phyloP scores from a whole-genome alignment of 306 rosid genomes.

The Corylus americana region DNA sequence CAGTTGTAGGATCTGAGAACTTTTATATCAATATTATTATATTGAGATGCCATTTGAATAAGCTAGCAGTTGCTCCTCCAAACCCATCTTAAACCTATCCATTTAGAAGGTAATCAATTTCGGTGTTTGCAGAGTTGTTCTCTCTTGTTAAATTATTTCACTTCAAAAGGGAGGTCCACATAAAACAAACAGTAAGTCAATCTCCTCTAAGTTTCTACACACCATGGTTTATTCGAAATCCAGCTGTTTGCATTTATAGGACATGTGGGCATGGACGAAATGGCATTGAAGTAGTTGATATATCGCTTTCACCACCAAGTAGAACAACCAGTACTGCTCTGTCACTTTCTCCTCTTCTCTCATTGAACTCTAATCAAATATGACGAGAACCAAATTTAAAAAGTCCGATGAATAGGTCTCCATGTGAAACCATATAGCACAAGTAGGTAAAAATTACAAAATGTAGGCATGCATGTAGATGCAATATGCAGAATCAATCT shows the following conservation, averaged over 20 bases:
- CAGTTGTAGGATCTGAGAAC: neutral
- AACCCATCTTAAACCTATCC: neutral
- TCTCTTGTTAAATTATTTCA: neutral
- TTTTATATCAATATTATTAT: neutral
- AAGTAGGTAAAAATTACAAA: neutral
- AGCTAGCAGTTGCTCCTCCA: neutral
- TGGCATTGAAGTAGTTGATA: constrained; percentile 21
- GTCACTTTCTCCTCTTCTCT: constrained; percentile 20
- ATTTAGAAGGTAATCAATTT: neutral
- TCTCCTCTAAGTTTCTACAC: neutral
- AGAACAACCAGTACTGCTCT: constrained; percentile 14
- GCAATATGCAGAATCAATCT: neutral
- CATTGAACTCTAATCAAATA: constrained; percentile 2
- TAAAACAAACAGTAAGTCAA: neutral
- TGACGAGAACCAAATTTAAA: neutral
- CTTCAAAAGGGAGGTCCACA: neutral
- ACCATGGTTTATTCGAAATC: constrained; percentile 6
- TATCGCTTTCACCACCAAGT: constrained; percentile 32
- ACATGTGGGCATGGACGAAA: constrained; percentile 34
- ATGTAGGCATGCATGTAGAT: neutral
- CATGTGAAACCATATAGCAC: neutral
- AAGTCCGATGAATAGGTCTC: neutral
- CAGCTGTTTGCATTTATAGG: constrained; percentile 31
- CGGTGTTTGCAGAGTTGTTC: neutral
- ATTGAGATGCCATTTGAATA: neutral